A percentile compares a stretch with the other conserved stretches of the same genome.
These are phyloP conservation scores for Pseudocercospora eumusae DNA, from an alignment of 2,329 filamentous ascomycete species.

Conservation along the genomic window DNA sequence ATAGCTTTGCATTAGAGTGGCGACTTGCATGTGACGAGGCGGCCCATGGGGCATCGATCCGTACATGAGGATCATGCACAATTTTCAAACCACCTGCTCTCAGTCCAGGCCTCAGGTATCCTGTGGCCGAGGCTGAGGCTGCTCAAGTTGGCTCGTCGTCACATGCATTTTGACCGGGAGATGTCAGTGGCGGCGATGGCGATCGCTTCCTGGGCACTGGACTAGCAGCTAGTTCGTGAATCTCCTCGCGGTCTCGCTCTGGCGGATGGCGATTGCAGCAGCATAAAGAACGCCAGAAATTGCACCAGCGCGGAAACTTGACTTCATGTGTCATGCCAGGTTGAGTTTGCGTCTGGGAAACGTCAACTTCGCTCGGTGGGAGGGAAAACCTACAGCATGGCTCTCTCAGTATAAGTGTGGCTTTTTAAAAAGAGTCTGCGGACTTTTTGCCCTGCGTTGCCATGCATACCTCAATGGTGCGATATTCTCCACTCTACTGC, in stretches of 20 bases:
- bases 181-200: background rate
- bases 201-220: background rate
- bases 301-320: background rate
- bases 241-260: background rate
- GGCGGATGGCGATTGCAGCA: background rate
- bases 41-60: background rate
- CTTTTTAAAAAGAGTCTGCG: background rate
- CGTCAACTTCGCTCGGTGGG: background rate
- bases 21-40: background rate
- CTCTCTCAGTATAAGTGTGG: background rate
- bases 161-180: background rate
- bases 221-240: background rate
- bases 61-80: background rate
- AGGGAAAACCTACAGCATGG: background rate
- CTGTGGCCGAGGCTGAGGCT: too few relatives aligned
- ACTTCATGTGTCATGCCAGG: background rate
- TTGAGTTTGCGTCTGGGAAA: background rate
- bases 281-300: background rate
- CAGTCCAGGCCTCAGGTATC: too few relatives aligned
- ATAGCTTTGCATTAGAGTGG: background rate
- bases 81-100: background rate
- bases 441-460: background rate
- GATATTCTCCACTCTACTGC: constrained; percentile 7
- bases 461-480: constrained; percentile 6
- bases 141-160: background rate